Evolutionary conservation across 257 asterid genomes (phyloP).

Genomic region (Schizonepeta tenuifolia): DNA sequence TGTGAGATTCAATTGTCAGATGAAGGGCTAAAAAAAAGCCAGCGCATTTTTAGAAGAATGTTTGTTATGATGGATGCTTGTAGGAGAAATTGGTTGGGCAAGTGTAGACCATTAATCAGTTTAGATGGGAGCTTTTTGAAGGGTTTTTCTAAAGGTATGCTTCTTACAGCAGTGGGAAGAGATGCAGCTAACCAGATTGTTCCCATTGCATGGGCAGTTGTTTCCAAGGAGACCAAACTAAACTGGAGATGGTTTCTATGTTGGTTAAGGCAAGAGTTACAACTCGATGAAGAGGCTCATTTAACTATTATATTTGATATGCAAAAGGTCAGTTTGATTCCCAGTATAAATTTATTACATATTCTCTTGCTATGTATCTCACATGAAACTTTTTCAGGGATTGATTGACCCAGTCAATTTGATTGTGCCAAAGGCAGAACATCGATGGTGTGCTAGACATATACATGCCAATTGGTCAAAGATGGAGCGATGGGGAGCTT

Average conservation of each 20-base stretch:
- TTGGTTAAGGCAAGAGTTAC: not conserved
- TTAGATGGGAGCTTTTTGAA: not conserved
- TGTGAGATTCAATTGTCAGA: not conserved
- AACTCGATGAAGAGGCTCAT: not conserved
- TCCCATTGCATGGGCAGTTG: not conserved
- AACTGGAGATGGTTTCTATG: conserved; percentile 11
- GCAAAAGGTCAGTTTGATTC: not conserved
- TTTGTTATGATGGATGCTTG: not conserved
- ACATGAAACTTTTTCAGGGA: not conserved
- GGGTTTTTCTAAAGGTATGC: not conserved
- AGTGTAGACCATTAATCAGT: not conserved
- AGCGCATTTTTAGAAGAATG: not conserved
- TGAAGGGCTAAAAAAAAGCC: not conserved
- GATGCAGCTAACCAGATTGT: not conserved
- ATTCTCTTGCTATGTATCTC: too few species aligned
- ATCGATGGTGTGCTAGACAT: conserved; percentile 10
- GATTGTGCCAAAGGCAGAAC: not conserved
- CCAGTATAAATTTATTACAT: too few species aligned
- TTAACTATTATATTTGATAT: not conserved
- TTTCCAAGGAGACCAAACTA: not conserved
- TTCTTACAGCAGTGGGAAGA: not conserved
- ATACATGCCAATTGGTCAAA: not conserved
- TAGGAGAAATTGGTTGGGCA: not conserved
- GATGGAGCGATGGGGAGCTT: not conserved
- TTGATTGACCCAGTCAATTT: not conserved